Percentiles rank a stretch among this genome's conserved stretches.
Evolutionary conservation across 2,329 filamentous ascomycete genomes (phyloP).

Genomic region (Claviceps sp.): DNA sequence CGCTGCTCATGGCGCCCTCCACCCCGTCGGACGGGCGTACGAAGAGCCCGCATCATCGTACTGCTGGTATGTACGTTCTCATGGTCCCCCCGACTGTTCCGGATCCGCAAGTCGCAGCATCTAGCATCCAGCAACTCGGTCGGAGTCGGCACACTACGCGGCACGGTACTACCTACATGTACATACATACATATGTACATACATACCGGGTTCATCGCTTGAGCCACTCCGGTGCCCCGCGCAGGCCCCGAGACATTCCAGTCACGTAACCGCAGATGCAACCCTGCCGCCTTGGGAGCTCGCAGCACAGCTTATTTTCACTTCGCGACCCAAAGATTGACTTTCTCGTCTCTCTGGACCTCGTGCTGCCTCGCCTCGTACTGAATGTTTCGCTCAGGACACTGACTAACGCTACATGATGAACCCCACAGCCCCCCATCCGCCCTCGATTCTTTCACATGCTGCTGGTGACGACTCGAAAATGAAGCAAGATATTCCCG

Average conservation of each 20-base stretch:
- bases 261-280: constrained; percentile 1
- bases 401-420: not conserved
- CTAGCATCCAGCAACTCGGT: not conserved
- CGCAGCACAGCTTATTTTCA: not conserved
- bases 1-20: constrained; percentile 7
- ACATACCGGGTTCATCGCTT: not conserved
- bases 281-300: not conserved
- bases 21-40: constrained; percentile 4
- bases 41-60: constrained; percentile 4
- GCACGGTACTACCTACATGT: not conserved
- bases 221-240: not conserved
- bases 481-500: constrained; percentile 20
- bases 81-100: constrained; percentile 5
- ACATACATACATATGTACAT: not conserved
- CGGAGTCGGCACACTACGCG: not conserved
- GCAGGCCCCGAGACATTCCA: not conserved
- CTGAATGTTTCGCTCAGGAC: not conserved
- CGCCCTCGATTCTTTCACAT: not conserved
- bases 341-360: not conserved
- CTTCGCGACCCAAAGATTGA: not conserved
- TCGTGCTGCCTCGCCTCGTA: not conserved
- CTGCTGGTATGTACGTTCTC: constrained; percentile 6
- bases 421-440: constrained; percentile 1
- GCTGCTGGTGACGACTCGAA: constrained; percentile 9
- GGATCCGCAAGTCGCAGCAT: not conserved